A percentile compares a stretch with the other conserved stretches of the same genome.
phyloP scores from a whole-genome alignment of 2,329 filamentous ascomycete genomes.

The Neofusicoccum parvum region DNA sequence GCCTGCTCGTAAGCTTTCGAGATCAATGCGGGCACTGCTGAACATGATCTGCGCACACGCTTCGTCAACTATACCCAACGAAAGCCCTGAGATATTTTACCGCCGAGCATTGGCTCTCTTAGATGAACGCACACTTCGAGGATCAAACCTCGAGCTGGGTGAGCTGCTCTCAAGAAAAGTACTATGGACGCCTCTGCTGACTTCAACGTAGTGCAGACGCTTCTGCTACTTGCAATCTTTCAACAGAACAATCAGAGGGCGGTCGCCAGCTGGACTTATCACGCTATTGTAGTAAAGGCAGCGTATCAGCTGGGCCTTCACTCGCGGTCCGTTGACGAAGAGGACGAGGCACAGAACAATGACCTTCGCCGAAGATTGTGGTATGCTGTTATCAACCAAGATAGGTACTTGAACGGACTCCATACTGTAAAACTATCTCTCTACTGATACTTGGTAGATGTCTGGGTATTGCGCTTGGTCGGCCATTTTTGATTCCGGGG shows the following conservation, averaged over 20 bases:
- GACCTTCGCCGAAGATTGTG: background rate
- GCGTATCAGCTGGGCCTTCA: conserved; percentile 41
- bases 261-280: conserved; percentile 36
- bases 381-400: background rate
- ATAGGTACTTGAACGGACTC: background rate
- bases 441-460: background rate
- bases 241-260: conserved; percentile 41
- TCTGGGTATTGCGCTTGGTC: background rate
- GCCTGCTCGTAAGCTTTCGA: background rate
- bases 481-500: background rate
- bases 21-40: background rate
- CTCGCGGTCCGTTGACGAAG: conserved; percentile 23
- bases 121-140: conserved; percentile 30
- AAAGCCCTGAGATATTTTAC: conserved; percentile 32
- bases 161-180: no score
- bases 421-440: background rate
- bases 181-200: no score
- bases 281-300: conserved; percentile 36
- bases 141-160: conserved; percentile 19
- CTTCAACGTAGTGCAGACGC: conserved; percentile 31
- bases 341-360: background rate
- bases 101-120: conserved; percentile 29
- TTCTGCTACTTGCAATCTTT: conserved; percentile 37
- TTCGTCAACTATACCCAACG: conserved; percentile 25
- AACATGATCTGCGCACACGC: conserved; percentile 28